These are phyloP conservation scores for Xylaria multiplex DNA, from an alignment of 2,329 filamentous ascomycete species.

Conservation along the genomic window DNA sequence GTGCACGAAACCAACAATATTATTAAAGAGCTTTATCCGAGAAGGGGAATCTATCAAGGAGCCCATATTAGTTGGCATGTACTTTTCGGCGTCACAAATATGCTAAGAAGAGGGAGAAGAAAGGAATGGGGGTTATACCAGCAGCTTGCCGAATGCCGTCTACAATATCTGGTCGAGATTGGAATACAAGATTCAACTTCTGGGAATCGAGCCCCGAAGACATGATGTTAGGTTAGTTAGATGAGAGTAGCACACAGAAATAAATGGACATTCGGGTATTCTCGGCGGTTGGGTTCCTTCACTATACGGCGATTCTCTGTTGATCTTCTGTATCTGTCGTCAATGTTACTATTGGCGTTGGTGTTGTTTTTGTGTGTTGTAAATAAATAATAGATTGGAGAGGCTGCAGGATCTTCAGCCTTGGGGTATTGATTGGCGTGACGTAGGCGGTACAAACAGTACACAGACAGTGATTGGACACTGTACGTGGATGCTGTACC, in stretches of 20 bases:
- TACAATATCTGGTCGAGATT: slow-evolving; percentile 66
- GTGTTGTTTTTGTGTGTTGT: slow-evolving; percentile 20
- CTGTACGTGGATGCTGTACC: no score
- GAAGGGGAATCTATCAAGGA: slow-evolving; percentile 59
- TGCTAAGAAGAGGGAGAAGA: not conserved
- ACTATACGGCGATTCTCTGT: not conserved
- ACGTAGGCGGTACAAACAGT: slow-evolving; percentile 5
- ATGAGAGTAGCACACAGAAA: slow-evolving; percentile 15
- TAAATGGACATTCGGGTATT: not conserved
- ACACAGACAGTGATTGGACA: no score
- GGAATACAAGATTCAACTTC: slow-evolving; percentile 63
- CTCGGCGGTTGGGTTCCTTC: not conserved
- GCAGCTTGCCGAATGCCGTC: slow-evolving; percentile 63
- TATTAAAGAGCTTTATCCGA: slow-evolving; percentile 64
- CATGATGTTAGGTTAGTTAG: slow-evolving; percentile 49
- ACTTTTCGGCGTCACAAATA: not conserved
- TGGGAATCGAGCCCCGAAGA: slow-evolving; percentile 59
- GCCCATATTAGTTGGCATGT: slow-evolving; percentile 1
- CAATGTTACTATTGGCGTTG: not conserved
- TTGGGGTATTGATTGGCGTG: slow-evolving; percentile 26
- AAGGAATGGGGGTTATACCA: slow-evolving; percentile 52
- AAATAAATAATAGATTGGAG: slow-evolving; percentile 9
- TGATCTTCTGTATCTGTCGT: not conserved
- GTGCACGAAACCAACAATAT: slow-evolving; percentile 62
- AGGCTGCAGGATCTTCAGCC: slow-evolving; percentile 37